Base-by-base conservation (phyloP, 257 asterid species). In the Lantana camara region DNA sequence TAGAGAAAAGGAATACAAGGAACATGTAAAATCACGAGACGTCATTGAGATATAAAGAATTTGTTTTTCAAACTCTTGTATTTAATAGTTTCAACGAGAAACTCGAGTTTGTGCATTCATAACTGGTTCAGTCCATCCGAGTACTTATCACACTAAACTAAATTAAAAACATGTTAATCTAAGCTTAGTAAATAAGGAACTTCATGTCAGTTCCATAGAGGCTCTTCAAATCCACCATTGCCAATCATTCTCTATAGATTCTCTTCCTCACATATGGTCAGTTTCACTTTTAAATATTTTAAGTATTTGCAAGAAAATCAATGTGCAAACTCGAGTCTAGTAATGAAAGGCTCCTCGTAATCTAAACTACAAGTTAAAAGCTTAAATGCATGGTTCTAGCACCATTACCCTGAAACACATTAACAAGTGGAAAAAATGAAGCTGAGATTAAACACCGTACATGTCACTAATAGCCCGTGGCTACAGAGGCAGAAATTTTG, bases 1-100 rank as follows among this genome's bases (percentile, higher is more conserved):
- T 13, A 70, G 63, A 51, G 55, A 44, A 9, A 54, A 57, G 62
- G 53, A 53, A 62, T 44, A 21, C 9, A 42, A 24, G 11, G 53
- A 54, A 60, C 2, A 12, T 17, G 60, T 57, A 55, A 57, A 24
- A 46, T 34, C 44, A 45, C 40, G 65, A 68, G 23, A 68, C 27
- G 3, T 66, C 53, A 23, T 40, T 14, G 45, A 16, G 22, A 21
- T 10, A 60, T 34, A 20, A 17, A 54, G 44, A 57, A 41, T 23
- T 2, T 38, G 55, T 57, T 29, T 22, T 38, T 44, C 10, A 37
- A 34, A 57, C 37, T 6, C 22, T 63, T 29, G 48, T 61, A 48
- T 61, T 57, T 15, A 41, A 30, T 17, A 38, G 9, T n/a, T n/a
- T n/a, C n/a, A n/a, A n/a, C n/a, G n/a, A n/a, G n/a, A n/a, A n/a